Percentiles rank a stretch among this genome's conserved stretches.
Evolutionary conservation across 306 rosid species (phyloP).

Genomic region (Trifolium subterraneum): DNA sequence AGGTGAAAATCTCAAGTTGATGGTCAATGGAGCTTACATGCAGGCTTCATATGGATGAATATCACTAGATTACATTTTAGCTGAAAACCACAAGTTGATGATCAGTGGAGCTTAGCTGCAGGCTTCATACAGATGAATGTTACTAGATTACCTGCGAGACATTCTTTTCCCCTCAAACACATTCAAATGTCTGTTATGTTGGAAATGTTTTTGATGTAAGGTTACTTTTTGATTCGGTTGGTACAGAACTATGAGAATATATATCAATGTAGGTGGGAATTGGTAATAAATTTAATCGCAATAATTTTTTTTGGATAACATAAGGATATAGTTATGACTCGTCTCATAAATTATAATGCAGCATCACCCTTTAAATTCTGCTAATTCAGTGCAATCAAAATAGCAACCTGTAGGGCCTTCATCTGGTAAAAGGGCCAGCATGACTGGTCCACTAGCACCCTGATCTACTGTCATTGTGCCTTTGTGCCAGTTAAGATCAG

Average conservation of each 20-base stretch:
- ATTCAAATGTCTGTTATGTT: neutral
- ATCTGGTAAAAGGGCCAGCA: conserved; percentile 26
- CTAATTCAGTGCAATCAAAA: conserved; percentile 22
- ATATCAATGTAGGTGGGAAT: neutral
- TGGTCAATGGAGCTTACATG: neutral
- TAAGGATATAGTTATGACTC: neutral
- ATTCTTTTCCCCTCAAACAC: neutral
- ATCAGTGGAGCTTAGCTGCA: neutral
- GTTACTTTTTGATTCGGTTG: neutral
- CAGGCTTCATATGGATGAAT: neutral
- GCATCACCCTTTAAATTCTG: conserved; percentile 8
- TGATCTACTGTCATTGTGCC: conserved; percentile 46
- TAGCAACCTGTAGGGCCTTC: conserved; percentile 31
- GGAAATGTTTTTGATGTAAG: neutral
- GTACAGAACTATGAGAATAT: neutral
- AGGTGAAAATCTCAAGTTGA: neutral
- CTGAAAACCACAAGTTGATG: neutral
- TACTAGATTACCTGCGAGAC: neutral
- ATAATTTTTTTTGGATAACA: neutral
- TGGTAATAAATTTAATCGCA: neutral
- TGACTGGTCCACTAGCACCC: conserved; percentile 60
- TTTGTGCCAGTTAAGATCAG: conserved; percentile 27
- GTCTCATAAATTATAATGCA: neutral
- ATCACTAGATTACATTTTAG: neutral
- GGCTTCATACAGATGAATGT: neutral